A percentile compares a stretch with the other conserved stretches of the same genome.
Evolutionary conservation across 495 filamentous ascomycete species (phyloP).

Genomic region (Hypoxylon trugodes): DNA sequence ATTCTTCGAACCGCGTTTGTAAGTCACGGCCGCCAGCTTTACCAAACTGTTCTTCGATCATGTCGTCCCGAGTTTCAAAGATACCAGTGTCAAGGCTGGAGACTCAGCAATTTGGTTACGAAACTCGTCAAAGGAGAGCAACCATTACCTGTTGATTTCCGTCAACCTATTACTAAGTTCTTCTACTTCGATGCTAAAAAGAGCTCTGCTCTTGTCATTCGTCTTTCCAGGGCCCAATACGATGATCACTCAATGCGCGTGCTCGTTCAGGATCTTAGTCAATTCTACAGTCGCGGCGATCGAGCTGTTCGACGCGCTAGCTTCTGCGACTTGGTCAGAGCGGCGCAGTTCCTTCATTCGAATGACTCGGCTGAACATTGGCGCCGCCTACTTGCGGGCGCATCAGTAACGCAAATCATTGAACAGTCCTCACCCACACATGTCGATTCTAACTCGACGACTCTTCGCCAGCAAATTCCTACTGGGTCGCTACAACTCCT

Average conservation of each 20-base stretch:
- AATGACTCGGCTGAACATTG: constrained; percentile 53
- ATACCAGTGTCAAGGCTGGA: constrained; percentile 52
- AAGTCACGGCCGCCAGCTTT: constrained; percentile 52
- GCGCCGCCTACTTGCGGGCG: constrained; percentile 51
- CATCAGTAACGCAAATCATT: constrained; percentile 53
- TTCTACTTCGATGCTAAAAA: constrained; percentile 56
- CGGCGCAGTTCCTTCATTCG: constrained; percentile 43
- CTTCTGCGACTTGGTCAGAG: constrained; percentile 55
- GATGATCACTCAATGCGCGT: constrained; percentile 53
- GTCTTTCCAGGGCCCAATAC: constrained; percentile 58
- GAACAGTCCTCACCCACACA: constrained; percentile 49
- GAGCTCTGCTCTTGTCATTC: constrained; percentile 53
- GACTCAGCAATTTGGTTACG: constrained; percentile 45
- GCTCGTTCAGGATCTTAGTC: constrained; percentile 54
- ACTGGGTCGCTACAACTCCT: constrained; percentile 44
- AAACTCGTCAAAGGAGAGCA: constrained; percentile 56
- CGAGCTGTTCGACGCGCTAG: constrained; percentile 46
- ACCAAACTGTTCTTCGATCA: constrained; percentile 54
- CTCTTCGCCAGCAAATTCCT: constrained; percentile 47
- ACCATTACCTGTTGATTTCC: constrained; percentile 46
- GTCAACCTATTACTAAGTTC: constrained; percentile 56
- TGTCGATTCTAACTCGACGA: constrained; percentile 46
- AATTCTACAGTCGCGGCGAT: constrained; percentile 50
- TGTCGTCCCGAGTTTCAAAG: constrained; percentile 51
- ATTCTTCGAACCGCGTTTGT: constrained; percentile 57